Conservation (phyloP, 2,329 filamentous ascomycete species). For the Cytospora leucostoma region DNA sequence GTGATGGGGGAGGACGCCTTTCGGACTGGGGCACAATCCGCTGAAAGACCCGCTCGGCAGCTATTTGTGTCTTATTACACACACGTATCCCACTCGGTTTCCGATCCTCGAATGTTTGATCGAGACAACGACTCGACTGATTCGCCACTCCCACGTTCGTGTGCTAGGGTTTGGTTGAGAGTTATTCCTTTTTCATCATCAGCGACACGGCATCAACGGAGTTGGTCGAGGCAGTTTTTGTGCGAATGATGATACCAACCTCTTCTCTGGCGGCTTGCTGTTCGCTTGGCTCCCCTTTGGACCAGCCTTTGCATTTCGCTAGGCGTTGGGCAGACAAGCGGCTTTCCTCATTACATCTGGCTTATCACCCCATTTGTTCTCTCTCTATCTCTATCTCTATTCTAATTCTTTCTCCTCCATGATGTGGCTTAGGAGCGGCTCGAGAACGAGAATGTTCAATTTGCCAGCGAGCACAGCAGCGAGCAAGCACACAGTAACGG, state of each 20-base stretch:
- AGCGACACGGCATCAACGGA: too few species aligned
- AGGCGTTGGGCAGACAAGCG: slow-evolving; percentile 10
- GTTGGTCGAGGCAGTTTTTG: too few species aligned
- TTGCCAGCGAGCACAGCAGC: slow-evolving; percentile 8
- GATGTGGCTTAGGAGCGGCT: background rate
- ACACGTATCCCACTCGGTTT: background rate
- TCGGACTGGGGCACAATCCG: slow-evolving; percentile 85
- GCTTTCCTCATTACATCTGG: slow-evolving; percentile 1
- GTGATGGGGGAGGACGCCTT: slow-evolving; percentile 59
- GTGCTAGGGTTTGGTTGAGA: background rate
- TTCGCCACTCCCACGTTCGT: background rate
- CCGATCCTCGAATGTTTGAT: background rate
- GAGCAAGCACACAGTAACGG: background rate
- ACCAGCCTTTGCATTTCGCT: slow-evolving; percentile 13
- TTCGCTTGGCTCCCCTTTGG: background rate
- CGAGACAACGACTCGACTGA: background rate
- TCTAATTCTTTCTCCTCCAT: background rate
- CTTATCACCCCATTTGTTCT: slow-evolving; percentile 6
- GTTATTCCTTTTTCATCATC: too few species aligned
- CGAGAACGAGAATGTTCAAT: background rate
- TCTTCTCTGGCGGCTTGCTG: slow-evolving; percentile 13
- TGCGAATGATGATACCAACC: background rate
- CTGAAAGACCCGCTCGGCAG: slow-evolving; percentile 37
- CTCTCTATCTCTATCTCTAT: background rate
- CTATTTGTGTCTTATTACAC: slow-evolving; percentile 4